Conservation (phyloP, 139 green algal genomes). For the Desmodesmus armatus region DNA sequence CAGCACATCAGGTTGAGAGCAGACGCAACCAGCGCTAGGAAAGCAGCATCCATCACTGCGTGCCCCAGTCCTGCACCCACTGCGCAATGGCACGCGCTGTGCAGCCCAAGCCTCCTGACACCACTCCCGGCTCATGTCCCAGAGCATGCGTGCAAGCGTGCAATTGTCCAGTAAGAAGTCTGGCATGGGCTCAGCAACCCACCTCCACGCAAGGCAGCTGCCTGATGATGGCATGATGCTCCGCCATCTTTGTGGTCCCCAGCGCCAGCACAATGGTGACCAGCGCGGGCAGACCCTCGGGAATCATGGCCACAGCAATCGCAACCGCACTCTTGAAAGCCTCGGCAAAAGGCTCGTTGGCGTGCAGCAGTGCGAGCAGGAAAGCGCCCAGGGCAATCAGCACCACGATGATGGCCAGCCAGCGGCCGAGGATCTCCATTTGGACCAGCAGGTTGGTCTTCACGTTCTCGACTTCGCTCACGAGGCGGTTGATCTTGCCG, state of each 20-base stretch:
- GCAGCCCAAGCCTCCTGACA: too few relatives aligned
- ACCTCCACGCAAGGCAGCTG: slow-evolving; percentile 58
- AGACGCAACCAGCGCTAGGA: neutral
- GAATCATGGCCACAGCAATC: slow-evolving; percentile 65
- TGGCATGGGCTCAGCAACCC: neutral
- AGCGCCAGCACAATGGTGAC: slow-evolving; percentile 65
- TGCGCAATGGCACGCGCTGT: too few relatives aligned
- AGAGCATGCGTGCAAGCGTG: too few relatives aligned
- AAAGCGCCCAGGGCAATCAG: slow-evolving; percentile 54
- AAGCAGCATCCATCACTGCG: too few relatives aligned
- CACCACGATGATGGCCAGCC: slow-evolving; percentile 49
- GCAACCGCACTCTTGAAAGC: slow-evolving; percentile 64
- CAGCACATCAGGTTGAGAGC: too few relatives aligned
- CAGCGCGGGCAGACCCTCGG: slow-evolving; percentile 59
- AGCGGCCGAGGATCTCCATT: slow-evolving; percentile 58
- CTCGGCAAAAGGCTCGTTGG: slow-evolving; percentile 26
- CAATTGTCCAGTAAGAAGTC: neutral
- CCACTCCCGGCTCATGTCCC: too few relatives aligned
- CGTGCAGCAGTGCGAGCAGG: slow-evolving; percentile 53
- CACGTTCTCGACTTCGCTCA: slow-evolving; percentile 47
- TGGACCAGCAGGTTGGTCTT: slow-evolving; percentile 61
- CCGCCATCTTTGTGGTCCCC: slow-evolving; percentile 55
- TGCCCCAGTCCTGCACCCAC: too few relatives aligned
- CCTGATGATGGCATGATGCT: slow-evolving; percentile 60
- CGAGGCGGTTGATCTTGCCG: slow-evolving; percentile 59